These are phyloP conservation scores for Mimosa bimucronata DNA, from an alignment of 306 rosid species.

Conservation along the genomic window DNA sequence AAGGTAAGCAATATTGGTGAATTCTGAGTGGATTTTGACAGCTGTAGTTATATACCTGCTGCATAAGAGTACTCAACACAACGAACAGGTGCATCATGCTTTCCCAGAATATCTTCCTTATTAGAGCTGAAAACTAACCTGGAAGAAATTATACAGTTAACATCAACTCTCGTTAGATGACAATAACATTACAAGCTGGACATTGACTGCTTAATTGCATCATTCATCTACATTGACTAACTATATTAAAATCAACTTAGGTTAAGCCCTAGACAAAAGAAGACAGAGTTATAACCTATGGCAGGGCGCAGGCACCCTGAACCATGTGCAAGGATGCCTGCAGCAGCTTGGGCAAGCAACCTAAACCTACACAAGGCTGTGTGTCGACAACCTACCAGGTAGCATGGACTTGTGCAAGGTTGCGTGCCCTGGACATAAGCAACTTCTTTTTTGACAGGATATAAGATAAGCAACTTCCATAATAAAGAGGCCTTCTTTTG, in stretches of 20 bases:
- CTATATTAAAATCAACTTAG: not conserved
- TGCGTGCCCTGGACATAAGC: not conserved
- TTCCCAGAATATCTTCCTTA: constrained; percentile 86
- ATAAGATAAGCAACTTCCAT: not conserved
- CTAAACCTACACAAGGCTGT: not conserved
- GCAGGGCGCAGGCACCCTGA: not conserved
- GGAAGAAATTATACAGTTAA: constrained; percentile 31
- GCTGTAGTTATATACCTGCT: constrained; percentile 54
- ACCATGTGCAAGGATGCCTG: not conserved
- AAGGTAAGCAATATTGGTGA: not conserved
- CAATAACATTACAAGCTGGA: not conserved
- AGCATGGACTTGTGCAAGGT: not conserved
- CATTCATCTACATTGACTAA: not conserved
- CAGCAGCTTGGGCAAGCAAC: not conserved
- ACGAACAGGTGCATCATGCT: constrained; percentile 89
- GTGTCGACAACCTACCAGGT: not conserved
- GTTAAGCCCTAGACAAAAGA: not conserved
- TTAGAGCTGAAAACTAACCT: constrained; percentile 73
- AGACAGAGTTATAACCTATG: not conserved
- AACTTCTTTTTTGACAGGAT: not conserved
- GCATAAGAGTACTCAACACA: constrained; percentile 93
- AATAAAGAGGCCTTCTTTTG: not conserved
- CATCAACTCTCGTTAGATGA: not conserved
- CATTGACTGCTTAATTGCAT: not conserved
- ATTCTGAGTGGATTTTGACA: not conserved